phyloP scores from a whole-genome alignment of 805 yeast species.

The Sporopachydermia quercuum region DNA sequence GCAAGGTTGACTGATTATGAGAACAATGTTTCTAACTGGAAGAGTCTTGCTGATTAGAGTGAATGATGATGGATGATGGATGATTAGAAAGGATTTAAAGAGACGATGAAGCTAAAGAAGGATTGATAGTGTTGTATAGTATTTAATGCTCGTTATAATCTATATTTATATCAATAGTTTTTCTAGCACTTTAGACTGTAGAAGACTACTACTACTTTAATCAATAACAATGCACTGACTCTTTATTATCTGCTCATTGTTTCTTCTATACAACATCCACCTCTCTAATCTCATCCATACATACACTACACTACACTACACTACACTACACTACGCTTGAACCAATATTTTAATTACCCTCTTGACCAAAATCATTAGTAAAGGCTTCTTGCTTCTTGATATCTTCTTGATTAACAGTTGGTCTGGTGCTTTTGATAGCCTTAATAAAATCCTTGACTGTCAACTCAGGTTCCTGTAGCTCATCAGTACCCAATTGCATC shows the following conservation, averaged over 20 bases:
- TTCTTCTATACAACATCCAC: too few relatives aligned
- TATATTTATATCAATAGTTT: too few relatives aligned
- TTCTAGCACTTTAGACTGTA: too few relatives aligned
- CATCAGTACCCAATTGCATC: conserved; percentile 84
- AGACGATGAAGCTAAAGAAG: too few relatives aligned
- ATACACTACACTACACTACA: too few relatives aligned
- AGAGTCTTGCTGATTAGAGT: conserved; percentile 6
- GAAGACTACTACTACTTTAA: too few relatives aligned
- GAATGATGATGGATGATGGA: conserved; percentile 27
- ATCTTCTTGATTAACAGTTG: conserved; percentile 84
- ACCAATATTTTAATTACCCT: conserved; percentile 72
- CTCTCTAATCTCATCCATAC: too few relatives aligned
- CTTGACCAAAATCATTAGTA: conserved; percentile 93
- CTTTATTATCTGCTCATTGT: too few relatives aligned
- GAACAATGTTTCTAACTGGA: conserved; percentile 30
- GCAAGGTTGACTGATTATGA: conserved; percentile 73
- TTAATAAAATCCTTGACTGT: conserved; percentile 86
- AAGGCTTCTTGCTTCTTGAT: conserved; percentile 71
- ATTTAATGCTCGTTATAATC: too few relatives aligned
- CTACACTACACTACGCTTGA: not conserved
- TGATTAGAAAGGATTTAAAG: too few relatives aligned
- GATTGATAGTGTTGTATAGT: too few relatives aligned
- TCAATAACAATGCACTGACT: too few relatives aligned
- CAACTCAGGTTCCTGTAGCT: conserved; percentile 77
- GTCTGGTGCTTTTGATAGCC: conserved; percentile 82